Evolutionary conservation across 202 grass and related monocot genomes (phyloP), one percentile per base, ranked within the genome.

Genomic region (Carex arenaria): DNA sequence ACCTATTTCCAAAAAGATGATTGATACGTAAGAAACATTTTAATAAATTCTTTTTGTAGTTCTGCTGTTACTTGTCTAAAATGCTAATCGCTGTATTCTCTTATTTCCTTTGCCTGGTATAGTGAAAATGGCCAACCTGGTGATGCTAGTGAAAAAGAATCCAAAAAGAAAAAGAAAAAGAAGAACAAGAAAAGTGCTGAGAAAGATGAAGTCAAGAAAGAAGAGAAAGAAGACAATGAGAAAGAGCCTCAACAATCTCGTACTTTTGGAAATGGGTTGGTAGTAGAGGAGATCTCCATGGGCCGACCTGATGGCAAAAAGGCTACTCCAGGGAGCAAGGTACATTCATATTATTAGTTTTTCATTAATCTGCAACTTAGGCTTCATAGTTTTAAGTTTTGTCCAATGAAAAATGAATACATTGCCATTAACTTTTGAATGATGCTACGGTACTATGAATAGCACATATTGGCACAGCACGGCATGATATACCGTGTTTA

Each of bases 301-400:
- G 96, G 96, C 31, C 91, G 89, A 60, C 91, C 93, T 85, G 93
- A 95, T 70, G 96, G 91, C 70, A 93, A 95, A 91, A 90, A 88
- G 55, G 91, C 96, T 78, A 66, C 72, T 34, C 84, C 68, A 59
- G 93, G 93, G 63, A 86, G 74, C 51, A 99, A 89, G 88, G 96
- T 99, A 89, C 79, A 64, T 30, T 80, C 15, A 10, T 85, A 52
- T 79, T 34, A 57, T 54, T 53, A 53, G 4, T 75, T 85, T 68
- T 64, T 34, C 22, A 31, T 72, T 43, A 47, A 30, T 45, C 17
- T 81, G 32, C 42, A 51, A 82, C 60, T 52, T 5, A 8, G 76
- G 9, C 13, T 80, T 32, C 13, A 5, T 19, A 61, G 67, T 40
- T 45, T 10, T 49, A 45, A 20, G 36, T 71, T 62, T 62, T 45